phyloP scores from a whole-genome alignment of 805 yeast genomes.

The Groenewaldozyma tartarivorans region DNA sequence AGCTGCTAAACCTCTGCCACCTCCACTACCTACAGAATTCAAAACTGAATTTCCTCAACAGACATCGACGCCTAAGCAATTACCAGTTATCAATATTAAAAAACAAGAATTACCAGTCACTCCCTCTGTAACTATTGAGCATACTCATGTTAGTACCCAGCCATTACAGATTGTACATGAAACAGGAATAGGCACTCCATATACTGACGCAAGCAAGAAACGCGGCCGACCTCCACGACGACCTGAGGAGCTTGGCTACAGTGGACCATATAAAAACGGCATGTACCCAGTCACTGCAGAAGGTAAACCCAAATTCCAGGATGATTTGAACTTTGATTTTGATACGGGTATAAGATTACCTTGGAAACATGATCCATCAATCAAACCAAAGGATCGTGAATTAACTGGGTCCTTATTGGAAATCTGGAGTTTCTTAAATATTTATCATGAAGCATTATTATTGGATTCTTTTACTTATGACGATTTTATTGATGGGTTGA shows the following conservation, averaged over 20 bases:
- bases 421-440: conserved; percentile 65
- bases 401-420: conserved; percentile 36
- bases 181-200: not conserved
- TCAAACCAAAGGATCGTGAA: conserved; percentile 7
- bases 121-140: not conserved
- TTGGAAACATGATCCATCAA: conserved; percentile 6
- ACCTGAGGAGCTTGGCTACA: no score
- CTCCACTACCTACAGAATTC: no score
- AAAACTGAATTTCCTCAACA: no score
- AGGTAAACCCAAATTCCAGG: conserved; percentile 6
- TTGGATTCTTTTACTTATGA: conserved; percentile 75
- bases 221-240: no score
- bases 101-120: not conserved
- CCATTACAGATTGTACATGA: not conserved
- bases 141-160: not conserved
- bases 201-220: not conserved
- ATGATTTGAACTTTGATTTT: conserved; percentile 7
- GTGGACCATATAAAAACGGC: no score
- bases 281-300: conserved; percentile 1
- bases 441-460: conserved; percentile 52
- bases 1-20: not conserved
- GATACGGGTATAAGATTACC: conserved; percentile 2
- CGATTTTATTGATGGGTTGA: conserved; percentile 54
- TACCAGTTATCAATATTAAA: not conserved
- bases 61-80: no score